Evolutionary conservation across 2,329 filamentous ascomycete genomes (phyloP).

Genomic region (Pezicula radicicola): DNA sequence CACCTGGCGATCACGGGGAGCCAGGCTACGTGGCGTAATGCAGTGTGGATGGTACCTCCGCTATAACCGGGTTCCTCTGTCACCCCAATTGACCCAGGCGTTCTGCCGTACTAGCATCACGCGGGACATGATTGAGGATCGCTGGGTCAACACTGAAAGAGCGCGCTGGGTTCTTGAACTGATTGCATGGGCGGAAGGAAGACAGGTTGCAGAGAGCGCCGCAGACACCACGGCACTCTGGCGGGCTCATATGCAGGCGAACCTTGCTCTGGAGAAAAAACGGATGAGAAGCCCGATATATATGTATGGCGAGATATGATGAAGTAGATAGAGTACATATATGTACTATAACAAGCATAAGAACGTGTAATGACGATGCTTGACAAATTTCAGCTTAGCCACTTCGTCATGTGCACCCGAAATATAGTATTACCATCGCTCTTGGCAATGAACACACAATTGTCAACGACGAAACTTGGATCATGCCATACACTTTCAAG

Average conservation of each 20-base stretch:
- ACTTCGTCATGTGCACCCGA: no score
- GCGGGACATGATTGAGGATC: slow-evolving; percentile 12
- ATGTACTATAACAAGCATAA: no score
- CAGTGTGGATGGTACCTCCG: slow-evolving; percentile 22
- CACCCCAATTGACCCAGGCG: slow-evolving; percentile 16
- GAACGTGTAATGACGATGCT: no score
- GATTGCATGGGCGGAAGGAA: slow-evolving; percentile 20
- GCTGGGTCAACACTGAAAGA: slow-evolving; percentile 16
- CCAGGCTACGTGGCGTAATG: slow-evolving; percentile 22
- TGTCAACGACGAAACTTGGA: no score
- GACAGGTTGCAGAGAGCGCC: slow-evolving; percentile 14
- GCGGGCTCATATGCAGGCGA: background rate
- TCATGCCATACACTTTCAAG: no score
- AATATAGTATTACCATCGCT: no score
- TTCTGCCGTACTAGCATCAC: slow-evolving; percentile 19
- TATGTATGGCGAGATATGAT: no score
- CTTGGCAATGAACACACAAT: no score
- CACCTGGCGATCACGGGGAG: slow-evolving; percentile 6
- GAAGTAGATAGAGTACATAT: no score
- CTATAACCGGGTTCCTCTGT: slow-evolving; percentile 13
- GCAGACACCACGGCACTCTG: background rate
- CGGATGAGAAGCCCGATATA: no score
- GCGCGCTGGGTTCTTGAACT: slow-evolving; percentile 18
- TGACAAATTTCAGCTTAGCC: no score
- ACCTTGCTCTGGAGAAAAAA: no score